Evolutionary conservation across 345 rosid genomes (phyloP).

Genomic region (Microcos paniculata): DNA sequence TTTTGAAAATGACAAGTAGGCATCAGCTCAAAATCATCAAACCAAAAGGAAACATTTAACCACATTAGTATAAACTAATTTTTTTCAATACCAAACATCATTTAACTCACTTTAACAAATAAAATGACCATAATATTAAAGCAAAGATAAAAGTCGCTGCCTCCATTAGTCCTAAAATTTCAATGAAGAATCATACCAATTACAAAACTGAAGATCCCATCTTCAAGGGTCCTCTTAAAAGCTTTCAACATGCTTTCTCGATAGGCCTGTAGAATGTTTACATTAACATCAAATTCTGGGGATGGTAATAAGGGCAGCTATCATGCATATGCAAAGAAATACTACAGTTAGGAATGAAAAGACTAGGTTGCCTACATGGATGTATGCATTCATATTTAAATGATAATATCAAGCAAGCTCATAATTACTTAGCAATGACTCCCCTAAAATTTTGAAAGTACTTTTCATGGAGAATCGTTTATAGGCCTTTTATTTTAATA

Average conservation of each 20-base stretch:
- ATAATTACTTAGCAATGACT: not conserved
- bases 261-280: conserved; percentile 51
- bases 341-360: not conserved
- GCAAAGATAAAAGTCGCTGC: not conserved
- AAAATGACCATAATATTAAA: not conserved
- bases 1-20: conserved; percentile 23
- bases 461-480: too few species aligned
- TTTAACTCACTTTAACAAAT: conserved; percentile 27
- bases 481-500: too few species aligned
- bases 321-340: conserved; percentile 1
- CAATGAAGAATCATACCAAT: conserved; percentile 62
- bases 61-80: conserved; percentile 4
- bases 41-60: conserved; percentile 31
- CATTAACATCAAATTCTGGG: conserved; percentile 2
- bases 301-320: not conserved
- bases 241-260: conserved; percentile 97
- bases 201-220: conserved; percentile 76
- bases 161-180: conserved; percentile 1
- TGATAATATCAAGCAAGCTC: not conserved
- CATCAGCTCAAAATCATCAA: conserved; percentile 30
- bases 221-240: conserved; percentile 86
- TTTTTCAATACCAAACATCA: conserved; percentile 21
- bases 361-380: not conserved
- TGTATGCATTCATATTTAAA: not conserved
- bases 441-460: not conserved